Evolutionary conservation across 192 early-diverging fungal species (phyloP).

Genomic region (Rhizophagus prolifer): DNA sequence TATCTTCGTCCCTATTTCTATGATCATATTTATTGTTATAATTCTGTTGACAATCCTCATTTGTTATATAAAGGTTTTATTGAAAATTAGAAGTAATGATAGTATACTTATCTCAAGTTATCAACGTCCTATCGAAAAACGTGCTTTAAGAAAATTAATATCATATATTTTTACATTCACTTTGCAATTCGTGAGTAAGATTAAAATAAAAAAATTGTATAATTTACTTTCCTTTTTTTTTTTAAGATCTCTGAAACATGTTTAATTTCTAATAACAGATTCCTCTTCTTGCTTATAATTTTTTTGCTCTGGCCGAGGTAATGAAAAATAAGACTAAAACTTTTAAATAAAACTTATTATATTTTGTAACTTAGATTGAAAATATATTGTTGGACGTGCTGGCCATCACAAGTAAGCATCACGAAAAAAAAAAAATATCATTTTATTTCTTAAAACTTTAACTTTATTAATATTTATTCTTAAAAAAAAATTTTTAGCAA

Average conservation of each 20-base stretch:
- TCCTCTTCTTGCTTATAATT: not conserved
- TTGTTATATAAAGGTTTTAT: not conserved
- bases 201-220: no score
- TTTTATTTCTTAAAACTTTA: not conserved
- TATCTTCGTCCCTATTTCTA: not conserved
- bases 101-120: not conserved
- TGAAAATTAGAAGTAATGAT: not conserved
- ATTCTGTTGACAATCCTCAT: not conserved
- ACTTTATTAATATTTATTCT: not conserved
- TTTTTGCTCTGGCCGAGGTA: not conserved
- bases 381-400: not conserved
- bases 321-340: not conserved
- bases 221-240: not conserved
- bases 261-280: not conserved
- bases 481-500: slow-evolving; percentile 1
- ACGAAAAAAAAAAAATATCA: not conserved
- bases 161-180: not conserved
- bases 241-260: not conserved
- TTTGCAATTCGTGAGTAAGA: slow-evolving; percentile 7
- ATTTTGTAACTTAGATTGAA: not conserved
- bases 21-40: not conserved
- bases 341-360: not conserved
- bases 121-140: not conserved
- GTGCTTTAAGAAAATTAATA: slow-evolving; percentile 11
- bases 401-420: not conserved